A percentile compares a stretch with the other conserved stretches of the same genome.
phyloP scores from a whole-genome alignment of 2,329 filamentous ascomycete species.

The Aspergillus arachidicola region DNA sequence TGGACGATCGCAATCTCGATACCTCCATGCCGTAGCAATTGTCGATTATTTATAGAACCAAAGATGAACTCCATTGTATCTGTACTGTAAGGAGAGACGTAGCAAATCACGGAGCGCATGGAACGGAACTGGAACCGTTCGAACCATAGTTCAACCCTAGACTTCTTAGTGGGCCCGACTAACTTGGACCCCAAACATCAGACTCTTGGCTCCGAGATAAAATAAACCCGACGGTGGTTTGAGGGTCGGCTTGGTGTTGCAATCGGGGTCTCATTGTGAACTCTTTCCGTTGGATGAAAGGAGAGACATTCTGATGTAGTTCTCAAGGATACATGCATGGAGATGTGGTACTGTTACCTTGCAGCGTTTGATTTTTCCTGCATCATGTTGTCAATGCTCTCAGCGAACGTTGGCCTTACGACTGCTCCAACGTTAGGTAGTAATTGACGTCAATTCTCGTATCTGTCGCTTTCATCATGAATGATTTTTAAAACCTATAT shows the following conservation, averaged over 20 bases:
- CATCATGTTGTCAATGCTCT: too few relatives aligned
- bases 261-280: constrained; percentile 3
- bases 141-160: constrained; percentile 2
- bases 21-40: background rate
- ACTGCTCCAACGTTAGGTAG: background rate
- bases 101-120: background rate
- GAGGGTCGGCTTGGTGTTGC: constrained; percentile 5
- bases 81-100: background rate
- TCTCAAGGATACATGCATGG: background rate
- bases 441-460: background rate
- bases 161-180: background rate
- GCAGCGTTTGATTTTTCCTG: background rate
- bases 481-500: background rate
- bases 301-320: background rate
- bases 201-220: background rate
- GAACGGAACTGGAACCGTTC: constrained; percentile 1
- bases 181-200: background rate
- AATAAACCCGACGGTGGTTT: constrained; percentile 6
- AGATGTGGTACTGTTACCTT: background rate
- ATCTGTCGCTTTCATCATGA: background rate
- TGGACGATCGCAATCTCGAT: constrained; percentile 8
- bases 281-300: background rate
- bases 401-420: background rate
- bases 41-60: constrained; percentile 9
- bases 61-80: background rate